Percentiles rank a stretch among this genome's conserved stretches.
phyloP scores from a whole-genome alignment of 139 green algal genomes.

The Chlorella sorokiniana region DNA sequence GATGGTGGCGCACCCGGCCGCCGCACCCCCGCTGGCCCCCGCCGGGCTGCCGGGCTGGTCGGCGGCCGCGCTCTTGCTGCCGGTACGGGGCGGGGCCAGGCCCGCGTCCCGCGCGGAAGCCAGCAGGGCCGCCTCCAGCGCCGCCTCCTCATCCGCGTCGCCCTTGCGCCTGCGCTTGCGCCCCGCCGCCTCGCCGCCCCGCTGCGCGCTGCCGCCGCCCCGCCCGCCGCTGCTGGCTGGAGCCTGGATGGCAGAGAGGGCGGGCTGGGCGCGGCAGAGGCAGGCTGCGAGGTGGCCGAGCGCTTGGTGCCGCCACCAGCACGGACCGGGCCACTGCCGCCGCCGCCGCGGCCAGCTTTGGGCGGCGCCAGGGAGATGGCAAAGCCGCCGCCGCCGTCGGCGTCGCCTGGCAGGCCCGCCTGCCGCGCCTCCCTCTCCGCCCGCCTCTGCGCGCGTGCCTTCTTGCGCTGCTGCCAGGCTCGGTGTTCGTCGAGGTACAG shows the following conservation, averaged over 20 bases:
- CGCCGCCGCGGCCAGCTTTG: neutral
- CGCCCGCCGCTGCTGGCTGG: neutral
- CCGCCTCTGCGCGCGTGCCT: neutral
- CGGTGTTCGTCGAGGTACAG: neutral
- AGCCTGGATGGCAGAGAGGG: no score
- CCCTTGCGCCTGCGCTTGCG: slow-evolving; percentile 49
- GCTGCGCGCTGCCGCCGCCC: neutral
- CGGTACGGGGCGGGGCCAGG: neutral
- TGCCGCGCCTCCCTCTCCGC: neutral
- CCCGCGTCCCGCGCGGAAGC: slow-evolving; percentile 46
- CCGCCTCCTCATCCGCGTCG: slow-evolving; percentile 86
- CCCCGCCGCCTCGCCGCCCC: neutral
- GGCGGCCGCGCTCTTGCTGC: neutral
- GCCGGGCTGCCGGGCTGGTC: neutral
- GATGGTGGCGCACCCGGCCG: neutral
- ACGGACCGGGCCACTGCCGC: neutral
- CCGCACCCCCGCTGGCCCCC: neutral
- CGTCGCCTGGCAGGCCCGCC: neutral
- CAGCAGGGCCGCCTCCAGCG: slow-evolving; percentile 80
- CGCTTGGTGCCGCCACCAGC: neutral
- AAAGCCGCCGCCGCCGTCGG: neutral
- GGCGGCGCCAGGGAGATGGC: neutral
- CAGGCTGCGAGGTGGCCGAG: no score
- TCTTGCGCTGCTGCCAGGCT: slow-evolving; percentile 19
- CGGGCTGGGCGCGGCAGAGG: no score